Evolutionary conservation across 139 green algal species (phyloP).

Genomic region (Spirogloea muscicola): DNA sequence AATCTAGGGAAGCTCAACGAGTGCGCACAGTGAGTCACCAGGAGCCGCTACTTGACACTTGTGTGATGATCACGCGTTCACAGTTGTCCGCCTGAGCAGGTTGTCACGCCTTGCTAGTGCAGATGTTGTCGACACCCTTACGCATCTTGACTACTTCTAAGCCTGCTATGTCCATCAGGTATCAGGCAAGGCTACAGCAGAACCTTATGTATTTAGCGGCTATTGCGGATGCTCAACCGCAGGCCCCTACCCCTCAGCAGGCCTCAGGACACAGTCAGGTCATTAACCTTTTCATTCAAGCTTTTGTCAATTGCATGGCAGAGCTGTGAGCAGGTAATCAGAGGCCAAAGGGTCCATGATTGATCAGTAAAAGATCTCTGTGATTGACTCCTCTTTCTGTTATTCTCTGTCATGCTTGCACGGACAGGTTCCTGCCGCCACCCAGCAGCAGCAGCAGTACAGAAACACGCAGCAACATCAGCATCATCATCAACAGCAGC

Average conservation of each 20-base stretch:
- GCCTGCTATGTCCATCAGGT: no score
- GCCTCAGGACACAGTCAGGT: neutral
- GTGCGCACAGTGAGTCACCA: constrained; percentile 44
- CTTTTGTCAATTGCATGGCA: neutral
- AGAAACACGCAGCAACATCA: neutral
- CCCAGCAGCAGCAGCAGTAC: no score
- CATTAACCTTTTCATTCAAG: no score
- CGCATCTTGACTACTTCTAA: neutral
- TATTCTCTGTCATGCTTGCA: no score
- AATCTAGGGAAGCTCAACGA: constrained; percentile 55
- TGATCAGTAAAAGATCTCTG: no score
- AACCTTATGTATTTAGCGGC: constrained; percentile 63
- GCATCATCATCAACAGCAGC: constrained; percentile 40
- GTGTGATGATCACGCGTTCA: neutral
- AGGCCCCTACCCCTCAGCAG: constrained; percentile 20
- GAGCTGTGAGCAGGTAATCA: no score
- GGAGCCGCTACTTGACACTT: neutral
- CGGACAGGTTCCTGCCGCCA: no score
- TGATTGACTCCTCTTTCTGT: constrained; percentile 4
- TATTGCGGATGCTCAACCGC: constrained; percentile 59
- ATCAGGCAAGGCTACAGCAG: constrained; percentile 55
- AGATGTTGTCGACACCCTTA: constrained; percentile 2
- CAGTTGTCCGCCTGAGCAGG: no score
- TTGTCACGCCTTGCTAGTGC: no score
- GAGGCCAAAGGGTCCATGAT: no score